These are phyloP conservation scores for Singerocomus inundabilis DNA, from an alignment of 1,284 basidiomycete species.

Conservation along the genomic window DNA sequence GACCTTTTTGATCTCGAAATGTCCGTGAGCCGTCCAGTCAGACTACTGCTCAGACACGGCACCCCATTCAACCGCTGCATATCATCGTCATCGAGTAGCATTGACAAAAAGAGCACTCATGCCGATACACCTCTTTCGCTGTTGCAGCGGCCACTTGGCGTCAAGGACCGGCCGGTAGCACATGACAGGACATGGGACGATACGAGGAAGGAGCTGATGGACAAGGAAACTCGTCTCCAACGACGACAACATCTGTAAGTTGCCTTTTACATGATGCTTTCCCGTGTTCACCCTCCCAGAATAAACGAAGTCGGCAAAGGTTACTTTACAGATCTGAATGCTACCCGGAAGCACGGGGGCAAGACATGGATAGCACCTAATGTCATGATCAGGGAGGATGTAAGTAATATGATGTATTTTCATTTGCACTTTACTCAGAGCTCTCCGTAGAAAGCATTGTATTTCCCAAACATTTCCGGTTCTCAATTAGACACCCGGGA, in stretches of 20 bases:
- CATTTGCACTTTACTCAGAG: slow-evolving; percentile 6
- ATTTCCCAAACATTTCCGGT: slow-evolving; percentile 88
- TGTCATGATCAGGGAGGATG: slow-evolving; percentile 87
- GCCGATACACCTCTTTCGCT: slow-evolving; percentile 44
- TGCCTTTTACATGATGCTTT: slow-evolving; percentile 7
- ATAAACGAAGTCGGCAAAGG: slow-evolving; percentile 85
- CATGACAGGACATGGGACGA: slow-evolving; percentile 62
- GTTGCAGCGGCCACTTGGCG: slow-evolving; percentile 71
- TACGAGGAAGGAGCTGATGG: slow-evolving; percentile 66
- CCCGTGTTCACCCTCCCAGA: slow-evolving; percentile 40
- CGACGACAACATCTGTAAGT: slow-evolving; percentile 78
- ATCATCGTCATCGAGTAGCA: slow-evolving; percentile 22
- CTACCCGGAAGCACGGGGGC: slow-evolving; percentile 80
- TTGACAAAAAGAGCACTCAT: neutral
- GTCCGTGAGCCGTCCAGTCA: slow-evolving; percentile 5
- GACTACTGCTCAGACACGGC: slow-evolving; percentile 10
- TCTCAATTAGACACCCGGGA: slow-evolving; percentile 56
- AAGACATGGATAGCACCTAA: slow-evolving; percentile 95
- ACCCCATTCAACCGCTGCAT: slow-evolving; percentile 18
- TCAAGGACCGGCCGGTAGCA: slow-evolving; percentile 65
- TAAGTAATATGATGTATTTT: slow-evolving; percentile 40
- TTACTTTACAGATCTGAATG: slow-evolving; percentile 89
- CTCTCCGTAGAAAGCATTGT: slow-evolving; percentile 72
- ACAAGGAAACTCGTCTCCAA: slow-evolving; percentile 68
- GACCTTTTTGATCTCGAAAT: neutral